A percentile compares a stretch with the other conserved stretches of the same genome.
phyloP scores from a whole-genome alignment of 495 filamentous ascomycete species.

The Penicillium cataractarum region DNA sequence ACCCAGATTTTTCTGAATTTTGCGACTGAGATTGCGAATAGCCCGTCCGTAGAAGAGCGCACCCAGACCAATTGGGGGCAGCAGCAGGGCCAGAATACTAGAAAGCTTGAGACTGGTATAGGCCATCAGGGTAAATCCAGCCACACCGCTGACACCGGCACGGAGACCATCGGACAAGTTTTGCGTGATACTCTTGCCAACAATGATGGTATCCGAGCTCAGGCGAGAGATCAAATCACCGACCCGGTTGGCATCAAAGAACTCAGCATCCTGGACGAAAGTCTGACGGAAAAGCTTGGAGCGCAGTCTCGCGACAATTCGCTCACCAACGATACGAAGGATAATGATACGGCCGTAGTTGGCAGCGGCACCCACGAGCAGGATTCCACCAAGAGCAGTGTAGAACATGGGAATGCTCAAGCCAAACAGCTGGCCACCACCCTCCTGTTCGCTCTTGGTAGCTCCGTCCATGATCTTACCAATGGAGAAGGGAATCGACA shows the following conservation, averaged over 20 bases:
- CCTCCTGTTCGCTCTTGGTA: constrained; percentile 57
- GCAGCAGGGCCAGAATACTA: constrained; percentile 79
- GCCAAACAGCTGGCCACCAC: constrained; percentile 65
- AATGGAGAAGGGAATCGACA: constrained; percentile 95
- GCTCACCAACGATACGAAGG: constrained; percentile 91
- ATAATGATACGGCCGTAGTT: constrained; percentile 96
- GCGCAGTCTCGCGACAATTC: constrained; percentile 86
- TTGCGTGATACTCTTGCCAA: constrained; percentile 97
- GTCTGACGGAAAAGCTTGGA: constrained; percentile 89
- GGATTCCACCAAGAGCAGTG: constrained; percentile 66
- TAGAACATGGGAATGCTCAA: constrained; percentile 78
- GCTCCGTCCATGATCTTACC: constrained; percentile 92
- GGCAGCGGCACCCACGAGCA: constrained; percentile 75
- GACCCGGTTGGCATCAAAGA: constrained; percentile 97
- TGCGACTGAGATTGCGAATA: constrained; percentile 83
- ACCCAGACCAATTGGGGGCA: constrained; percentile 88
- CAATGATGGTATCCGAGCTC: constrained; percentile 93
- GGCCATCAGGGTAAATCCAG: constrained; percentile 87
- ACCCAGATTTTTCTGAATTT: constrained; percentile 91
- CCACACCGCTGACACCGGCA: constrained; percentile 81
- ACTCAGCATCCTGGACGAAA: constrained; percentile 93
- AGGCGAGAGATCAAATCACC: constrained; percentile 95
- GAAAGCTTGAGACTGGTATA: constrained; percentile 93
- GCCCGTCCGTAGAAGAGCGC: constrained; percentile 89
- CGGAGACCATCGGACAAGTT: constrained; percentile 94